Base-by-base conservation (phyloP, 2,329 filamentous ascomycete genomes). In the Calonectria pseudoturangicola region DNA sequence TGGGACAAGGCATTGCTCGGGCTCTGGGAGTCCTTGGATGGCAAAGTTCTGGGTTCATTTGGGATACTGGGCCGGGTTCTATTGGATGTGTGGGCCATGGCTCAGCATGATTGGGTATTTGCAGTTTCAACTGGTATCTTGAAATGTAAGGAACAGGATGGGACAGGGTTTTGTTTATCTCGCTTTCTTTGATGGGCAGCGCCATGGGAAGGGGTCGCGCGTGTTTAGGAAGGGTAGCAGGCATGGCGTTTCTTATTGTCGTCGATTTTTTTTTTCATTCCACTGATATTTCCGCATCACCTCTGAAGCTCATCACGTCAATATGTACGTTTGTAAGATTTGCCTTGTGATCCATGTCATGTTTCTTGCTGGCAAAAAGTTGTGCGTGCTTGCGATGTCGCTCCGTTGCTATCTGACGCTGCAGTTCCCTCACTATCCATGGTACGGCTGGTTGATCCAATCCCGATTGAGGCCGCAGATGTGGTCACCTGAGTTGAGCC, bases 1-100 rank as follows among this genome's bases (percentile, higher is more conserved):
- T 50, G 67, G 75, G 67, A 70, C 63, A 45, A 50, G 74, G 75
- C 75, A 73, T 75, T 75, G 72, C 72, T 77, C 50, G 71, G 51
- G 48, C 51, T 73, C 66, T 70, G 68, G 60, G 66, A 58, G 71
- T 65, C 27, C 21, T 30, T 70, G 54, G 70, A 58, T 45, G 30
- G 43, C 48, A 33, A 68, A 68, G 47, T 64, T 70, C 28, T 71
- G 64, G 51, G 45, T 68, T 68, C 41, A 68, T 45, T 51, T 51
- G 58, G 70, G 67, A 68, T 58, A 43, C 51, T 30, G 36, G 60
- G 60, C 47, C 54, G 33, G 63, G 63, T 33, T 41, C 56, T 58
- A 41, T 41, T 58, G 60, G 60, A 36, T 66, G 6, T 28, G 30
- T 60, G 58, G 56, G 66, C 45, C 27, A 28, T 43, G 69, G 60